Evolutionary conservation across 129 eudicot genomes (phyloP).

Genomic region (Apium graveolens): DNA sequence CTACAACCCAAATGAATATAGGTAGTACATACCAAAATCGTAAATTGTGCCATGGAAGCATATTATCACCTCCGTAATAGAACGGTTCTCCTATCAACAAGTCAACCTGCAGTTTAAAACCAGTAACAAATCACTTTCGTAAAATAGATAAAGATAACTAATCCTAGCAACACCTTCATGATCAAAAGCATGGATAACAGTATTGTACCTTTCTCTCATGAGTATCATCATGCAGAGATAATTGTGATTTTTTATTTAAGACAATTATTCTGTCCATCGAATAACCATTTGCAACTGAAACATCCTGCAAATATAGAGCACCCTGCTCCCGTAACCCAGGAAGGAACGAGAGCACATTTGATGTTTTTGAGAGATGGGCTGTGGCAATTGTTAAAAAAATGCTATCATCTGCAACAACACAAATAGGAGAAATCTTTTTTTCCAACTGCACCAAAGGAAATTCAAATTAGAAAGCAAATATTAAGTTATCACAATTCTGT

Average conservation of each 20-base stretch:
- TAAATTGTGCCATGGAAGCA: conserved; percentile 90
- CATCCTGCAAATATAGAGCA: conserved; percentile 48
- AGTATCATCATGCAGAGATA: conserved; percentile 37
- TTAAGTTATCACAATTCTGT: neutral
- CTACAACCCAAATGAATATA: neutral
- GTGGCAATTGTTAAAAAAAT: conserved; percentile 54
- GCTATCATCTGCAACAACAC: conserved; percentile 78
- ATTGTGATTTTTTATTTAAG: conserved; percentile 29
- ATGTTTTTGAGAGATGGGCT: conserved; percentile 51
- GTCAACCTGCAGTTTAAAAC: conserved; percentile 46
- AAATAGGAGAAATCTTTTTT: conserved; percentile 42
- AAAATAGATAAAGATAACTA: neutral
- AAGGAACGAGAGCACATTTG: conserved; percentile 51
- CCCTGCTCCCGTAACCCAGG: conserved; percentile 72
- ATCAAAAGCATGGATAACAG: neutral
- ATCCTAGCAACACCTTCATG: neutral
- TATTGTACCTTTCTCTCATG: conserved; percentile 41
- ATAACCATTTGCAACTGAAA: conserved; percentile 57
- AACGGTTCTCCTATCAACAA: conserved; percentile 77
- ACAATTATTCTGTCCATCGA: conserved; percentile 48
- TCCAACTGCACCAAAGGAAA: conserved; percentile 41
- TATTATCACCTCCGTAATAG: conserved; percentile 60
- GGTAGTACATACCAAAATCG: conserved; percentile 65
- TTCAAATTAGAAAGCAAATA: neutral
- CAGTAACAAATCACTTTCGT: neutral